Percentiles rank a stretch among this genome's conserved stretches.
Evolutionary conservation across 2,329 filamentous ascomycete species (phyloP).

Genomic region (Trichophyton verrucosum): DNA sequence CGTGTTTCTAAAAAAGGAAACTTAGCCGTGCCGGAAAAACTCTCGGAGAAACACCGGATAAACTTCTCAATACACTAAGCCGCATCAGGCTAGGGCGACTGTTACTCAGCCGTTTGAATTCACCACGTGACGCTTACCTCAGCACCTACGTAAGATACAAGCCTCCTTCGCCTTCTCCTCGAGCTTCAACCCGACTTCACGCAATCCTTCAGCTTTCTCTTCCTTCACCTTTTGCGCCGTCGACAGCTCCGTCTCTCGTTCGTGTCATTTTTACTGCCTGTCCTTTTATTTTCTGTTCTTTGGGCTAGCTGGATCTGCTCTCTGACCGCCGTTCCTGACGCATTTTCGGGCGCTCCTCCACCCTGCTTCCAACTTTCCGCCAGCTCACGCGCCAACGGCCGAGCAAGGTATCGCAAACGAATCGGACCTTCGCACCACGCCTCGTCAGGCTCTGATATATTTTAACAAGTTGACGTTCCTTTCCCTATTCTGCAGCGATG

Average conservation of each 20-base stretch:
- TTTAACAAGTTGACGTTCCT: not conserved
- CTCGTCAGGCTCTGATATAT: not conserved
- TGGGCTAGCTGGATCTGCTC: constrained; percentile 4
- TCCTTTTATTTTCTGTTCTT: not conserved
- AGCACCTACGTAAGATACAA: constrained; percentile 2
- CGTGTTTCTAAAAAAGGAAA: constrained; percentile 1
- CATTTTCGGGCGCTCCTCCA: not conserved
- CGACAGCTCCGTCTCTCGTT: constrained; percentile 1
- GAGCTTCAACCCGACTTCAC: not conserved
- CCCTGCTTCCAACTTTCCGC: not conserved
- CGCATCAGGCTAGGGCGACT: not conserved
- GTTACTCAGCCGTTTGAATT: not conserved
- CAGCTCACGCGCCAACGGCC: not conserved
- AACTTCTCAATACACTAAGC: not conserved
- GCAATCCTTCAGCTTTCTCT: not conserved
- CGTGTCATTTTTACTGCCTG: not conserved
- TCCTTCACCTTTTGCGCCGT: not conserved
- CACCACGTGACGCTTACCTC: not conserved
- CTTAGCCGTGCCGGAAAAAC: not conserved
- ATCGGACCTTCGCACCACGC: not conserved
- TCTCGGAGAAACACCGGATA: not conserved
- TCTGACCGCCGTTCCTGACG: not conserved
- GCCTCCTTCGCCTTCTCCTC: not conserved
- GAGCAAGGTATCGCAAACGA: not conserved
- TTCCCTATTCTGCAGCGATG: not conserved